These are phyloP conservation scores for Knufia petricola DNA, from an alignment of 2,329 filamentous ascomycete genomes.

Conservation along the genomic window DNA sequence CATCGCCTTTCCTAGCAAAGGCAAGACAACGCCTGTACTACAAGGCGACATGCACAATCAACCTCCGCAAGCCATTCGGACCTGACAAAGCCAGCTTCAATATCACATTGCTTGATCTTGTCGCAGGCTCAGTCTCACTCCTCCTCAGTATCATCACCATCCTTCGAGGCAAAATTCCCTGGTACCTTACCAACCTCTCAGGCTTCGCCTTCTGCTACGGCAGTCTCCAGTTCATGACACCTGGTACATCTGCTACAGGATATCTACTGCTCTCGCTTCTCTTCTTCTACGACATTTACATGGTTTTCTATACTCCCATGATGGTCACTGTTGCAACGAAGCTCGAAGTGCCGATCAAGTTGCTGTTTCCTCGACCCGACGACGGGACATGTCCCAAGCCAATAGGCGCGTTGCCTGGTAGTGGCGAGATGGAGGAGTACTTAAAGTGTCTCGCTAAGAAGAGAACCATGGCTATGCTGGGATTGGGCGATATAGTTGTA, in stretches of 20 bases:
- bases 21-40: constrained; percentile 38
- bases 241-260: constrained; percentile 76
- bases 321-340: constrained; percentile 64
- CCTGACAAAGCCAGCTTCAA: background rate
- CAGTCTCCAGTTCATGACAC: constrained; percentile 72
- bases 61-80: constrained; percentile 21
- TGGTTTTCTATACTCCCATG: constrained; percentile 45
- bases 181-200: constrained; percentile 74
- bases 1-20: background rate
- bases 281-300: constrained; percentile 89
- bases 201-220: constrained; percentile 81
- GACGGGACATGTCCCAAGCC: constrained; percentile 28
- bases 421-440: constrained; percentile 19
- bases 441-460: constrained; percentile 22
- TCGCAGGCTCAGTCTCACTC: constrained; percentile 48
- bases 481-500: constrained; percentile 86
- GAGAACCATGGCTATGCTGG: constrained; percentile 60
- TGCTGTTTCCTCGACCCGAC: constrained; percentile 64
- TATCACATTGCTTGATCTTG: constrained; percentile 36
- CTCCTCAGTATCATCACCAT: constrained; percentile 56
- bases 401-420: constrained; percentile 33
- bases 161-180: constrained; percentile 46
- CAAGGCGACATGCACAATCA: constrained; percentile 27
- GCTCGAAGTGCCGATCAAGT: constrained; percentile 85
- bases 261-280: constrained; percentile 66